Base-by-base conservation (phyloP, 345 rosid species). In the Citrus maxima region DNA sequence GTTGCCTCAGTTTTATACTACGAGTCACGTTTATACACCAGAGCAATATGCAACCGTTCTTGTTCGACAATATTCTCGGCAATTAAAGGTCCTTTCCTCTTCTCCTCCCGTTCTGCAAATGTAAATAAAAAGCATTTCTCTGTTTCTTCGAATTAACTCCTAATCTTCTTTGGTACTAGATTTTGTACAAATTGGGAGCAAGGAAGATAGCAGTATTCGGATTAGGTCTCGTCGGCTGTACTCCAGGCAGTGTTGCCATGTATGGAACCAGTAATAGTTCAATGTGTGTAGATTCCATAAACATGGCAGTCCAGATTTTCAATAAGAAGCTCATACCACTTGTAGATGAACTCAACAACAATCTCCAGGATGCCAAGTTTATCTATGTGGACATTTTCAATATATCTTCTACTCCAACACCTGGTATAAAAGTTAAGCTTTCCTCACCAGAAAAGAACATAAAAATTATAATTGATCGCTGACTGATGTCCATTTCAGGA, bases 151-250 rank as follows among this genome's bases (percentile, higher is more conserved):
- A 14, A 1, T 1, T 37, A n/a, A 67, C 67, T 40, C 6, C 21
- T 25, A 10, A 0, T 22, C 27, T 22, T 37, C 7, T 8, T 34
- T 34, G 46, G 55, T 19, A 4, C n/a, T 64, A 88, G 91, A 72
- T 34, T 54, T 61, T 88, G 83, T 86, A 89, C 81, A 77, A 83
- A 69, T 32, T 83, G 28, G 90, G 92, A 46, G 90, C 88, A 9
- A 86, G 89, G 82, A 87, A 87, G 76, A 78, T 86, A 61, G 89
- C 46, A 34, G 21, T 89, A 80, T 76, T 80, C 12, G 90, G 88
- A 28, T 67, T 85, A 68, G 88, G 88, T 7, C 87, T 76, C 28
- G 73, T 88, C 5, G 92, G 92, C 4, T 89, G 92, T 82, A 86
- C 73, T 0, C 89, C 85, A 0, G 24, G 8, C n/a, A 72, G 22